Conservation (phyloP, 192 early-diverging fungal species). For the Helicostylum pulchrum region DNA sequence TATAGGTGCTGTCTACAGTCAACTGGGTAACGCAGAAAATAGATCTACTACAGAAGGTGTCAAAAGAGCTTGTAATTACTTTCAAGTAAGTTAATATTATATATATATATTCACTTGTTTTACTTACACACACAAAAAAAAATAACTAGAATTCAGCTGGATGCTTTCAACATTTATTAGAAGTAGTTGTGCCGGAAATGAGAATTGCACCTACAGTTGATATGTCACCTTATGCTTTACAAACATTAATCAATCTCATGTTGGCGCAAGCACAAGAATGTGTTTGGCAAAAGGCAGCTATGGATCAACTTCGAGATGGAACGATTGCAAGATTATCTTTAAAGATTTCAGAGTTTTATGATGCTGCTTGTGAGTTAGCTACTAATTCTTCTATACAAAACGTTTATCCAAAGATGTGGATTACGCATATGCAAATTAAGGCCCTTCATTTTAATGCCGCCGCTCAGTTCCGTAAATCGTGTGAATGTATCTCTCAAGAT, state of each 20-base stretch:
- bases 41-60: slow-evolving; percentile 70
- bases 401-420: slow-evolving; percentile 62
- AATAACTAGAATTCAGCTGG: slow-evolving; percentile 72
- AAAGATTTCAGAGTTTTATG: slow-evolving; percentile 73
- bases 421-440: slow-evolving; percentile 72
- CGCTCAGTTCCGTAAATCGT: slow-evolving; percentile 75
- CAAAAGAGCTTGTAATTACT: slow-evolving; percentile 72
- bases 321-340: slow-evolving; percentile 73
- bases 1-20: slow-evolving; percentile 82
- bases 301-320: slow-evolving; percentile 77
- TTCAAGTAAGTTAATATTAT: slow-evolving; percentile 54
- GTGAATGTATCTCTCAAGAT: slow-evolving; percentile 66
- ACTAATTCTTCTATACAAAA: slow-evolving; percentile 49
- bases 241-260: slow-evolving; percentile 71
- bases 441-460: slow-evolving; percentile 69
- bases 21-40: slow-evolving; percentile 69
- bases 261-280: slow-evolving; percentile 94
- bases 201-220: slow-evolving; percentile 66
- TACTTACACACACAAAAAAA: background rate
- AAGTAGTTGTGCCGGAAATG: slow-evolving; percentile 59
- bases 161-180: slow-evolving; percentile 60
- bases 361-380: slow-evolving; percentile 61
- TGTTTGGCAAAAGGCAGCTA: slow-evolving; percentile 82
- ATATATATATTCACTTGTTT: background rate
- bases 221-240: slow-evolving; percentile 64